A percentile compares a stretch with the other conserved stretches of the same genome.
Evolutionary conservation across 164 flowering plant species (phyloP).

Genomic region (Santalum album): DNA sequence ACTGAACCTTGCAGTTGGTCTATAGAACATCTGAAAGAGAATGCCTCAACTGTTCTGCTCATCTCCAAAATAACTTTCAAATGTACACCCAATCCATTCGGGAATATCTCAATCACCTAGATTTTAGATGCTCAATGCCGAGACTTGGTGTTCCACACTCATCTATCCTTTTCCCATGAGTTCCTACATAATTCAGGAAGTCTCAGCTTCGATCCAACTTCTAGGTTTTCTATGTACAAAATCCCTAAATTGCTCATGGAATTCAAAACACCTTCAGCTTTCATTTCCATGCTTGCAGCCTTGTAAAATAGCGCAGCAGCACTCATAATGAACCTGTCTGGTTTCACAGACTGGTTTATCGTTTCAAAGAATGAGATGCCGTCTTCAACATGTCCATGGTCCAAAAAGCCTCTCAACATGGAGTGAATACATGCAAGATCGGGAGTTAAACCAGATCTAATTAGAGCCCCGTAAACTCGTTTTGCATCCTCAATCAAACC

Average conservation of each 20-base stretch:
- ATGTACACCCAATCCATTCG: too few relatives aligned
- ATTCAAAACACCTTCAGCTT: slow-evolving; percentile 38
- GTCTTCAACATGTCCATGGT: slow-evolving; percentile 46
- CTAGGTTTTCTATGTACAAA: slow-evolving; percentile 35
- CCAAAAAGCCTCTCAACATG: slow-evolving; percentile 68
- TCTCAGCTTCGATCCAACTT: slow-evolving; percentile 39
- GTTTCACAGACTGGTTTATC: slow-evolving; percentile 21
- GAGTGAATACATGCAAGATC: slow-evolving; percentile 42
- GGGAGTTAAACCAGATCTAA: slow-evolving; percentile 34
- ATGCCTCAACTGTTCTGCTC: too few relatives aligned
- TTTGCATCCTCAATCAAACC: slow-evolving; percentile 60
- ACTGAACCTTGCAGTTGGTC: too few relatives aligned
- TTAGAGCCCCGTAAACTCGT: slow-evolving; percentile 38
- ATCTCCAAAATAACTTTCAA: too few relatives aligned
- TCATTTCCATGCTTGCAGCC: slow-evolving; percentile 28
- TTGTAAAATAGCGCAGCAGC: slow-evolving; percentile 66
- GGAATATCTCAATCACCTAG: too few relatives aligned
- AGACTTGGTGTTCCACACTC: too few relatives aligned
- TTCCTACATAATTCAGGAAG: background rate
- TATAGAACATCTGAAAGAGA: too few relatives aligned
- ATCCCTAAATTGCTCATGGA: slow-evolving; percentile 47
- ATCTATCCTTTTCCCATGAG: too few relatives aligned
- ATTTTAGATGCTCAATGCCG: too few relatives aligned
- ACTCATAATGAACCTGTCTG: slow-evolving; percentile 62
- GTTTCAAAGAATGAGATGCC: slow-evolving; percentile 58